These are phyloP conservation scores for Lactifluus subvellereus DNA, from an alignment of 768 basidiomycete species.

Conservation along the genomic window DNA sequence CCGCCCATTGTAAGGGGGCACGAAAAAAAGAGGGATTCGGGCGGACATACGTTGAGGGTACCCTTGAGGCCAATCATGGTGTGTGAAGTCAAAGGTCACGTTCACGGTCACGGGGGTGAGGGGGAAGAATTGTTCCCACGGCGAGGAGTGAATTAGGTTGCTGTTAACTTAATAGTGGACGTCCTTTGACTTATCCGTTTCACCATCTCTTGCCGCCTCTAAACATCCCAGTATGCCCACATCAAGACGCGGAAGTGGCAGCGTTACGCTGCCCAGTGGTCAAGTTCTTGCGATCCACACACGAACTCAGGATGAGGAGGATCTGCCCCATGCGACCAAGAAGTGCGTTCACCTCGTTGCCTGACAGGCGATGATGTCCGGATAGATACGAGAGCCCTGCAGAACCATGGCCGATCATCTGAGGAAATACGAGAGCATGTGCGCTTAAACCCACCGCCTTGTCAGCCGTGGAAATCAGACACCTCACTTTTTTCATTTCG, in stretches of 20 bases:
- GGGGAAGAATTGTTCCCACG: conserved; percentile 11
- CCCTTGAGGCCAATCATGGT: conserved; percentile 93
- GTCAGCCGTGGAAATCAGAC: neutral
- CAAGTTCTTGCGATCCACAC: conserved; percentile 83
- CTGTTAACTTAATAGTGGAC: no score
- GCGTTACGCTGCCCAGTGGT: conserved; percentile 63
- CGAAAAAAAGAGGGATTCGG: no score
- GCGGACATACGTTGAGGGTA: conserved; percentile 66
- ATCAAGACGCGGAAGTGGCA: conserved; percentile 76
- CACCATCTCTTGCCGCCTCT: conserved; percentile 21
- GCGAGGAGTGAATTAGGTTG: neutral
- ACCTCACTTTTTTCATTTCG: neutral
- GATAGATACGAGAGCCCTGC: conserved; percentile 20
- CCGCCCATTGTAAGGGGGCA: no score
- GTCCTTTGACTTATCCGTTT: conserved; percentile 10
- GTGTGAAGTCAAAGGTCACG: no score
- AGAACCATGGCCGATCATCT: conserved; percentile 94
- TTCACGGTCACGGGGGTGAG: no score
- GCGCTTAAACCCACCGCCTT: conserved; percentile 34
- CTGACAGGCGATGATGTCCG: conserved; percentile 7
- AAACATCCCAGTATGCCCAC: conserved; percentile 42
- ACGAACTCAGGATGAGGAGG: conserved; percentile 79
- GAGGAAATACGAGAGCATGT: conserved; percentile 83
- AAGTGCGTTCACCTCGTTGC: conserved; percentile 45
- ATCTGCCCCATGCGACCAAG: conserved; percentile 91